Evolutionary conservation across 176 grass and related monocot species (phyloP), one percentile per base, ranked within the genome.

Genomic region (Avena insularis): DNA sequence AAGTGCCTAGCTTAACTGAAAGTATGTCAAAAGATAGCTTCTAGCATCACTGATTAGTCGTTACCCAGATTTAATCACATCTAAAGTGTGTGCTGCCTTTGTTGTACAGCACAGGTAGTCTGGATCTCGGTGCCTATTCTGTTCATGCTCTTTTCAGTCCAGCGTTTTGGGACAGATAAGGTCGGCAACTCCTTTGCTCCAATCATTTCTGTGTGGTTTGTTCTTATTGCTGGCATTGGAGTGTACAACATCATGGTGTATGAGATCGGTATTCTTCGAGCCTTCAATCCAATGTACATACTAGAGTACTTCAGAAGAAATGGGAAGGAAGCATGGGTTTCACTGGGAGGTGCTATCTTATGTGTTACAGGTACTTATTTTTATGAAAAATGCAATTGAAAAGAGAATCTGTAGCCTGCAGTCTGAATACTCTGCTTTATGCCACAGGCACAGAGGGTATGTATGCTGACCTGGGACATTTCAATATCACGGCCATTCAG

Each of bases 121-220:
- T 57, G 43, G 83, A 91, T 95, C 84, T 95, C 93, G 0, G 88
- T 95, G 20, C 83, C 82, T 3, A 93, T 98, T 23, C 79, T 98
- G 66, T 83, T 98, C 58, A 9, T 92, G 75, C 91, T 98, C 13
- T 95, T 98, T 84, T 86, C 91, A 0, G 90, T 92, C 19, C 95
- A 95, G 74, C 81, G 91, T 15, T 95, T 93, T 6, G 95, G 95
- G 12, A 95, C 95, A 0, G 89, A 98, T 71, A 95, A 98, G 82
- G 95, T 98, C 8, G 95, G 95, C 4, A 95, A 98, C 88, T 84
- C 88, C 27, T 98, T 98, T 55, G 95, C 95, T 12, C 95, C 93
- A 2, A 61, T 89, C 71, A 95, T 98, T 79, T 85, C 87, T 6
- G 50, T 92, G 57, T 98, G 95, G 95, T 95, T 89, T 84, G 0